Evolutionary conservation across 768 basidiomycete genomes (phyloP).

Genomic region (Suillus alpinus): DNA sequence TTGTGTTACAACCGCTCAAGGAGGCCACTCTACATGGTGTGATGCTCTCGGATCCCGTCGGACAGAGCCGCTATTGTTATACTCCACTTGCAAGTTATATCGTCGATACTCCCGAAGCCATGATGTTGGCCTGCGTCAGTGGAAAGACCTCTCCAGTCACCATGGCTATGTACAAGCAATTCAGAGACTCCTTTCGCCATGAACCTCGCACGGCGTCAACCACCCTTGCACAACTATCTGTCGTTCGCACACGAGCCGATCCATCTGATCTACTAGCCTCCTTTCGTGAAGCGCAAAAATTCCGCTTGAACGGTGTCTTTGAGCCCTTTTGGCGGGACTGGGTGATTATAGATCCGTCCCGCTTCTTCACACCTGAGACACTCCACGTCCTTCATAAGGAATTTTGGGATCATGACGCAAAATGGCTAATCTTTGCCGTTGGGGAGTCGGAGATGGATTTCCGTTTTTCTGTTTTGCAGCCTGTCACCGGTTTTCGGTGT

Average conservation of each 20-base stretch:
- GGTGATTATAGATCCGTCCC: constrained; percentile 29
- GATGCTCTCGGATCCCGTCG: constrained; percentile 27
- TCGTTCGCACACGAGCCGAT: background rate
- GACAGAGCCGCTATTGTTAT: constrained; percentile 19
- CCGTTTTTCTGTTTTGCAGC: constrained; percentile 34
- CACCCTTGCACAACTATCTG: background rate
- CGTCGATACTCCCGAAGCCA: constrained; percentile 32
- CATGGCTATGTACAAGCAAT: constrained; percentile 27
- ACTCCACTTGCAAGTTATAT: constrained; percentile 30
- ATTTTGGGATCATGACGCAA: constrained; percentile 38
- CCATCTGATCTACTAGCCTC: background rate
- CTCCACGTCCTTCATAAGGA: constrained; percentile 38
- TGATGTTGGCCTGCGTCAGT: constrained; percentile 26
- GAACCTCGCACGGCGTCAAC: constrained; percentile 1
- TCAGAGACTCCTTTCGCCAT: constrained; percentile 15
- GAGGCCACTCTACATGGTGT: constrained; percentile 24
- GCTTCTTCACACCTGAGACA: constrained; percentile 34
- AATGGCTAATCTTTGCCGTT: constrained; percentile 36
- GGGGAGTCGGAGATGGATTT: constrained; percentile 33
- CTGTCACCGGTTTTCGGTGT: constrained; percentile 31
- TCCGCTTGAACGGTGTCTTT: constrained; percentile 7
- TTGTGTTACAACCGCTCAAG: constrained; percentile 29
- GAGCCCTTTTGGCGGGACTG: constrained; percentile 37
- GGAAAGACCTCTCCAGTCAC: constrained; percentile 32
- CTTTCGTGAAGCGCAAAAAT: background rate